Evolutionary conservation across 768 basidiomycete species (phyloP).

Genomic region (Cyclocybe aegerita): DNA sequence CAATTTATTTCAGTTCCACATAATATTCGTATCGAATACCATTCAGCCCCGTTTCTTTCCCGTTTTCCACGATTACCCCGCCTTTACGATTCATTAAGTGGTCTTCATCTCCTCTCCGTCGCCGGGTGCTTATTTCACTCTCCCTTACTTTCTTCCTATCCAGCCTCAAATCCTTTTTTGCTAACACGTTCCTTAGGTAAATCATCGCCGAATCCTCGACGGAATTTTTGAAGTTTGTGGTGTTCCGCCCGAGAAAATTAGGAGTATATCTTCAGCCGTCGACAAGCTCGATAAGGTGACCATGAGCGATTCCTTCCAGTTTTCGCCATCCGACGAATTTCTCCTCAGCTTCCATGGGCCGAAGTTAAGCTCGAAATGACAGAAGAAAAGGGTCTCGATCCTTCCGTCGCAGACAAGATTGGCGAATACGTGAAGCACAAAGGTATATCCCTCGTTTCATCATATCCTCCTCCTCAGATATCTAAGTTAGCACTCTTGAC

Average conservation of each 20-base stretch:
- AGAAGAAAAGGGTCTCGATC: conserved; percentile 87
- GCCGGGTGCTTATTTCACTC: too few relatives aligned
- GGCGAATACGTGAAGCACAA: conserved; percentile 97
- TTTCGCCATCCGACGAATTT: not conserved
- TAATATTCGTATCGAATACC: too few relatives aligned
- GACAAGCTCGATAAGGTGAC: conserved; percentile 96
- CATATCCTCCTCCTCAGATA: not conserved
- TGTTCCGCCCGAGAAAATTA: conserved; percentile 85
- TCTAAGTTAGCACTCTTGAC: not conserved
- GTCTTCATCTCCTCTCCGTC: too few relatives aligned
- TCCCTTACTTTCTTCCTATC: too few relatives aligned
- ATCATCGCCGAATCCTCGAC: conserved; percentile 96
- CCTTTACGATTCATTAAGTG: too few relatives aligned
- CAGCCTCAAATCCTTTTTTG: not conserved
- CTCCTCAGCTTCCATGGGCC: conserved; percentile 71
- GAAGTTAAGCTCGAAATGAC: conserved; percentile 98
- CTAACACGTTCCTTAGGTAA: conserved; percentile 53
- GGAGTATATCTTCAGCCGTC: conserved; percentile 92
- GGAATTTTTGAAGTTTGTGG: conserved; percentile 97
- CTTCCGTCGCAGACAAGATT: conserved; percentile 84
- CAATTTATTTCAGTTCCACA: too few relatives aligned
- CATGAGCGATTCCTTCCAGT: not conserved
- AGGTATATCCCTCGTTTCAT: conserved; percentile 43
- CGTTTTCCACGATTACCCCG: too few relatives aligned
- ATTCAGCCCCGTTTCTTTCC: too few relatives aligned